Evolutionary conservation across 768 basidiomycete genomes (phyloP).

Genomic region (Gautieria morchelliformis): DNA sequence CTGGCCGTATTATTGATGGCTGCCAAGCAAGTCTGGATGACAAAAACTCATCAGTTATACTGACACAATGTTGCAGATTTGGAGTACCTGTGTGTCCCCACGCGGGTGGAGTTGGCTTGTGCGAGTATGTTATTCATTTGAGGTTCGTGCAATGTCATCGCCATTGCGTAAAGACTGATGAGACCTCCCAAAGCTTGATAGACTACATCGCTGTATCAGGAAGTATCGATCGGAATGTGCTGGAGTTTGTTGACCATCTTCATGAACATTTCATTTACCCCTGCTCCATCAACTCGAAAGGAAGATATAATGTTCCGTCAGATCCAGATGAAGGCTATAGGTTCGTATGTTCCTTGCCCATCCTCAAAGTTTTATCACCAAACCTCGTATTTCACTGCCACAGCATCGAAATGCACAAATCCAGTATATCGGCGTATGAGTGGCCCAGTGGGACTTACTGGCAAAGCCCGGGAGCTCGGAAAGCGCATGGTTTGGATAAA

Average conservation of each 20-base stretch:
- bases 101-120: conserved; percentile 88
- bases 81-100: conserved; percentile 86
- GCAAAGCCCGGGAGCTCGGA: conserved; percentile 19
- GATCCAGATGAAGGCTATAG: conserved; percentile 74
- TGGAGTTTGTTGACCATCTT: conserved; percentile 84
- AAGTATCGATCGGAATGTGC: conserved; percentile 87
- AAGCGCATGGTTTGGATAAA: conserved; percentile 3
- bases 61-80: conserved; percentile 37
- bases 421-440: conserved; percentile 73
- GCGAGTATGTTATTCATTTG: conserved; percentile 84
- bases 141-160: conserved; percentile 33
- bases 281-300: conserved; percentile 79
- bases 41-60: neutral
- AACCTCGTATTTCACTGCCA: neutral
- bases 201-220: conserved; percentile 91
- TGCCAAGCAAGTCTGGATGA: conserved; percentile 49
- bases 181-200: conserved; percentile 49
- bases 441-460: conserved; percentile 86
- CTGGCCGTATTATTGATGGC: conserved; percentile 86
- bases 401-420: conserved; percentile 83
- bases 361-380: neutral
- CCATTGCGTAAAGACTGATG: neutral
- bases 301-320: conserved; percentile 79
- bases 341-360: conserved; percentile 22
- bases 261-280: conserved; percentile 90